Conservation (phyloP, 2,329 filamentous ascomycete species). For the Fusarium falciforme region DNA sequence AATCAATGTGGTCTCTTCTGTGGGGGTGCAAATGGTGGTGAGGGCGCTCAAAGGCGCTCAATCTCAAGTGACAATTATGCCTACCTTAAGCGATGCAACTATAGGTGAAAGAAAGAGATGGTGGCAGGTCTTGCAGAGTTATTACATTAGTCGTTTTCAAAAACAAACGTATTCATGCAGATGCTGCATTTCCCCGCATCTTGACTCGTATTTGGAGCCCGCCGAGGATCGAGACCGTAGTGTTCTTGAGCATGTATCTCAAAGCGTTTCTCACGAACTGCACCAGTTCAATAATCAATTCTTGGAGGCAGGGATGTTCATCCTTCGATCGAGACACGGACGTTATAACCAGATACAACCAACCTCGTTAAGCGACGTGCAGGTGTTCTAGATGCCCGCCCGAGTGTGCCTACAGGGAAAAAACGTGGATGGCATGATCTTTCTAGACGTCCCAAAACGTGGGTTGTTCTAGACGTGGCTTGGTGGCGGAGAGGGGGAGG, state of each 20-base stretch:
- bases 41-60: slow-evolving; percentile 34
- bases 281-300: not conserved
- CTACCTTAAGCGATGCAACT: slow-evolving; percentile 33
- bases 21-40: slow-evolving; percentile 25
- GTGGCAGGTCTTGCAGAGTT: slow-evolving; percentile 25
- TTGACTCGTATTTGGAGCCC: not conserved
- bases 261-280: not conserved
- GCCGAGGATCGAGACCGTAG: not conserved
- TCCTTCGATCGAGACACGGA: not conserved
- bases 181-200: slow-evolving; percentile 10
- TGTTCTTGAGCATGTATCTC: not conserved
- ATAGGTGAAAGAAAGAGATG: slow-evolving; percentile 26
- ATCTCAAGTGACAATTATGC: slow-evolving; percentile 41
- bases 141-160: slow-evolving; percentile 35
- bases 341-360: not conserved
- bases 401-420: not conserved
- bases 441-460: not conserved
- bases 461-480: slow-evolving; percentile 29
- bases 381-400: slow-evolving; percentile 5
- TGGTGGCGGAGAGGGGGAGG: slow-evolving; percentile 25
- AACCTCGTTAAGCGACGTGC: not conserved
- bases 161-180: slow-evolving; percentile 18
- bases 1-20: not conserved
- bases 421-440: slow-evolving; percentile 14
- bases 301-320: not conserved